Evolutionary conservation across 345 rosid genomes (phyloP), one percentile per base, ranked within the genome.

Genomic region (Pistacia atlantica): DNA sequence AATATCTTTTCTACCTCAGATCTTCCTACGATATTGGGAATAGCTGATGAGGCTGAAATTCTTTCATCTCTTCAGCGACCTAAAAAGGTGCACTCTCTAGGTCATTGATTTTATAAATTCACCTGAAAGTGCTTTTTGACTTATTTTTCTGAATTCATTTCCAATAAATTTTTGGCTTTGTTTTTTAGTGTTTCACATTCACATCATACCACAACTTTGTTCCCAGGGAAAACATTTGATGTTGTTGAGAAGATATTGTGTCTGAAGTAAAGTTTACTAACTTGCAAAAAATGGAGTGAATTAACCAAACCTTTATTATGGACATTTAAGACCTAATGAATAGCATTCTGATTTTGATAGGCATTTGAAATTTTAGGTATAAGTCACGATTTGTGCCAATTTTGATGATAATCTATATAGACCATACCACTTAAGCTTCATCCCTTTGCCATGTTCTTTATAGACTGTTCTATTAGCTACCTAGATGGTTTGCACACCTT

Each of bases 41-140:
- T 95, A 73, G 87, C 93, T 77, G 98, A 95, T 67, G 99, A 93
- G 84, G 98, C 97, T 49, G 97, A 95, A 90, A 93, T 95, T 84
- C 99, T 95, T 83, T 93, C 97, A 46, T 95, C 98, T 77, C 97
- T 92, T 81, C 99, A 95, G 87, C 85, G 89, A 57, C 98, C 99
- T 46, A 95, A 95, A 84, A 93, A 92, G 83, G 99, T 92, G 84
- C 4, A 85, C 71, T 57, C 6, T 62, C 67, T 45, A 52, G 55
- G 46, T 42, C 75, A 69, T 46, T 57, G 9, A 59, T 80, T 69
- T 48, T 22, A 33, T 57, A 65, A 70, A 65, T 60, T 7, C 42
- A 55, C 28, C 31, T 66, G 18, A 28, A 46, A 78, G 7, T 65
- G 8, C 25, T 33, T 42, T 18, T 35, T 62, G 25, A 48, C 31